Base-by-base conservation (phyloP, 176 grass and related monocot species). In the Musa acuminata region DNA sequence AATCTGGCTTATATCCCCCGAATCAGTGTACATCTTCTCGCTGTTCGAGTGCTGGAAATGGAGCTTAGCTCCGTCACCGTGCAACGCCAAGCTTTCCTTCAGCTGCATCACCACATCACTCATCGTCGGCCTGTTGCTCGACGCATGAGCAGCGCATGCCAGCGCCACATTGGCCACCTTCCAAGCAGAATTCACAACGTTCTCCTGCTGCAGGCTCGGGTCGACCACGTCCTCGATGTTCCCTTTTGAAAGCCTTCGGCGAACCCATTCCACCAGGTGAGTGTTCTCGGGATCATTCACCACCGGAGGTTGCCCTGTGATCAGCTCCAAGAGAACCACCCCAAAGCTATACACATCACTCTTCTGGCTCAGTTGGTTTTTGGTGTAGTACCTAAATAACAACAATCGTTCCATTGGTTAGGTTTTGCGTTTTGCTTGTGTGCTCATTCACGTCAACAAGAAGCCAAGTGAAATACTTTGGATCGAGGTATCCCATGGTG, bases 281-380 rank as follows among this genome's bases (percentile, higher is more conserved):
- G 25, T 25, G 23, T 1, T 17, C 49, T 50, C 67, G 11, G 53
- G 48, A 59, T 51, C 62, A n/a, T 17, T 20, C 1, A 58, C 2
- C 2, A 87, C 68, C 4, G 81, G 22, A 27, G 52, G 43, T 52
- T 84, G 20, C 2, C 74, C 82, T 48, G 86, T 84, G 59, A 88
- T 14, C 13, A 84, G 10, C 74, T 88, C 86, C 64, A 88, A 48
- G 19, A 88, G 16, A 52, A 88, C 74, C 11, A 88, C 74, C 9
- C 86, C 78, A 50, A 84, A 88, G 59, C 82, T 84, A 48, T 54
- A 76, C 25, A 68, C 72, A 27, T 72, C 78, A 11, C 76, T 78
- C 52, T 69, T 78, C 23, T 55, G 62, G 21, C 64, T 78, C 25
- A 69, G 64, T 25, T 69, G 76, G 51, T 53, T 69, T 22, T 11